These are phyloP conservation scores for Plasmodiophora brassicae DNA, from an alignment of 208 protist genomes.

Conservation along the genomic window DNA sequence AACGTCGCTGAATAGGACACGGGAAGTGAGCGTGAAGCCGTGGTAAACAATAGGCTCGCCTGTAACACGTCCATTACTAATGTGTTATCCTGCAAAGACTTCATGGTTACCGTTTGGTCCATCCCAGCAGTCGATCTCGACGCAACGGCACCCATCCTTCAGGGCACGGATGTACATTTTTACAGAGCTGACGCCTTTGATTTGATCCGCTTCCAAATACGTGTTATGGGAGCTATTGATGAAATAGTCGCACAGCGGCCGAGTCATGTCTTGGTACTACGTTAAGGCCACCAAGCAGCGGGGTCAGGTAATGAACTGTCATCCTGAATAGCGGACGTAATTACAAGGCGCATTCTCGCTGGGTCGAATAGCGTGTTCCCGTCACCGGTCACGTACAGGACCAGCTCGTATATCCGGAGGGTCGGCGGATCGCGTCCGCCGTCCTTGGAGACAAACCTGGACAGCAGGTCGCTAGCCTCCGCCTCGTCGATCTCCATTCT, in stretches of 20 bases:
- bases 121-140: conserved; percentile 19
- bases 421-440: not conserved
- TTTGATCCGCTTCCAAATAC: not conserved
- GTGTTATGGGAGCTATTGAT: conserved; percentile 30
- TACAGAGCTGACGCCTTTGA: conserved; percentile 7
- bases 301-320: too few species aligned
- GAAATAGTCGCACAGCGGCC: conserved; percentile 3
- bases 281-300: too few species aligned
- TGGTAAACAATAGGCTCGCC: conserved; percentile 23
- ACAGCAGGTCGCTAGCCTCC: not conserved
- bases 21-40: not conserved
- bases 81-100: not conserved
- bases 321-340: too few species aligned
- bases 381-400: not conserved
- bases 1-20: not conserved
- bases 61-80: not conserved
- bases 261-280: conserved; percentile 18
- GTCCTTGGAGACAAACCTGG: not conserved
- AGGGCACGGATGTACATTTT: conserved; percentile 8
- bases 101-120: not conserved
- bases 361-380: conserved; percentile 6
- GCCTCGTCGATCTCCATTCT: not conserved
- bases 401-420: conserved; percentile 4
- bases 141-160: not conserved
- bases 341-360: not conserved